Evolutionary conservation across 805 yeast genomes (phyloP), one percentile per base, ranked within the genome.

Genomic region (Wickerhamiella azymoides): DNA sequence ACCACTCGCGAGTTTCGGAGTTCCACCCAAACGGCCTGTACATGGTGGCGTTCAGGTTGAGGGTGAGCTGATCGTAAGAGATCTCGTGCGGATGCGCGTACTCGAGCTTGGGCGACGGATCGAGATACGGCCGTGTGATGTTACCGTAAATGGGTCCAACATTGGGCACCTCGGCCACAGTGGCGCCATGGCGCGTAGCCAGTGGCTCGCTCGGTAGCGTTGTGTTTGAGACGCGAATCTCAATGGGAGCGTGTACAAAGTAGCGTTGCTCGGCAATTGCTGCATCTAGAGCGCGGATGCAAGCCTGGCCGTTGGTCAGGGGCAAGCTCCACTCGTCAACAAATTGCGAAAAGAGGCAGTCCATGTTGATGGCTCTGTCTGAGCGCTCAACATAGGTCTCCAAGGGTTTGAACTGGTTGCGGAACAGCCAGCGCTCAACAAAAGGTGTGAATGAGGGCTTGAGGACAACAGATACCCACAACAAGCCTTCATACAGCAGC

Each of bases 241-340:
- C 98, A 50, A 89, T 76, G 25, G 98, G 98, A 21, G 94, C 93
- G 62, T 92, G 97, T 10, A 88, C 95, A 57, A 71, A 89, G 62
- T 72, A 89, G 14, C 9, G 11, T 32, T 78, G 79, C n/a, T 6
- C 35, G 11, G 41, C 19, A 1, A 76, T 74, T 27, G 71, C 71
- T 48, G 77, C 73, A 6, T 55, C 51, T 27, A 63, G 50, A 40
- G 57, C 48, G 43, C 68, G 64, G 51, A 88, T 70, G 16, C 81
- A 79, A 44, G 76, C 80, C 7, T 79, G 79, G 5, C 96, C 96
- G 51, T 76, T 73, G 19, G 65, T 71, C 57, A 89, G 66, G 17
- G 97, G 97, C 41, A 93, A 76, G n/a, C 92, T 86, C 97, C 97
- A 89, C 65, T 89, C 98, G 59, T 88, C 79, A 43, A 89, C 97